Percentiles rank a stretch among this genome's conserved stretches.
Evolutionary conservation across 169 alveolate species (phyloP).

Genomic region (Plasmodium billcollinsi): DNA sequence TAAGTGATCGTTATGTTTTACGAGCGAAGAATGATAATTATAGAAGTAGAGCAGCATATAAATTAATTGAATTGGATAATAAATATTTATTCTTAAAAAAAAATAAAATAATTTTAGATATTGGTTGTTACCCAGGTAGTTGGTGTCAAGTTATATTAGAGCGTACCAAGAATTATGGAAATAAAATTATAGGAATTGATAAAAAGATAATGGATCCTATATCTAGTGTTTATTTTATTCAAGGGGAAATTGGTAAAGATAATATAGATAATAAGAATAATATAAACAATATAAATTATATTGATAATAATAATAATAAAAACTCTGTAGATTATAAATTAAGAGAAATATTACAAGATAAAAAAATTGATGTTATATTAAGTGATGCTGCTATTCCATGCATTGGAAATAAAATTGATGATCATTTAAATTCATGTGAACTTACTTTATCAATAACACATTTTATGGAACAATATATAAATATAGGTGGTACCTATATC

Average conservation of each 20-base stretch:
- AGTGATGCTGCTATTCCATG: constrained; percentile 86
- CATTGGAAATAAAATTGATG: constrained; percentile 86
- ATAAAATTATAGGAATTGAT: constrained; percentile 77
- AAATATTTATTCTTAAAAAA: constrained; percentile 81
- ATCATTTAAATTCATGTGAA: constrained; percentile 86
- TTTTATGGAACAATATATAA: constrained; percentile 84
- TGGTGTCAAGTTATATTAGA: constrained; percentile 87
- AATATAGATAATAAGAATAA: constrained; percentile 67
- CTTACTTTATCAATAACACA: constrained; percentile 83
- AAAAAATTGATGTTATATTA: constrained; percentile 84
- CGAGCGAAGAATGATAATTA: constrained; percentile 86
- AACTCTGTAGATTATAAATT: constrained; percentile 19
- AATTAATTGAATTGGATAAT: constrained; percentile 85
- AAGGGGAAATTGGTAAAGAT: constrained; percentile 86
- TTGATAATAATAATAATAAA: no score
- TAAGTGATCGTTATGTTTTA: constrained; percentile 82
- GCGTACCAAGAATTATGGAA: constrained; percentile 81
- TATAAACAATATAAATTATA: no score
- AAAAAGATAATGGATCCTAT: constrained; percentile 75
- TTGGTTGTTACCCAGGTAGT: constrained; percentile 88
- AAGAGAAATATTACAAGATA: constrained; percentile 70
- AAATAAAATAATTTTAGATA: constrained; percentile 84
- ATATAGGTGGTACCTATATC: constrained; percentile 85
- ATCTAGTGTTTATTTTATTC: constrained; percentile 81
- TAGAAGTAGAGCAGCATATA: constrained; percentile 88